Evolutionary conservation across 2,329 filamentous ascomycete genomes (phyloP).

Genomic region (Neofusicoccum sp.): DNA sequence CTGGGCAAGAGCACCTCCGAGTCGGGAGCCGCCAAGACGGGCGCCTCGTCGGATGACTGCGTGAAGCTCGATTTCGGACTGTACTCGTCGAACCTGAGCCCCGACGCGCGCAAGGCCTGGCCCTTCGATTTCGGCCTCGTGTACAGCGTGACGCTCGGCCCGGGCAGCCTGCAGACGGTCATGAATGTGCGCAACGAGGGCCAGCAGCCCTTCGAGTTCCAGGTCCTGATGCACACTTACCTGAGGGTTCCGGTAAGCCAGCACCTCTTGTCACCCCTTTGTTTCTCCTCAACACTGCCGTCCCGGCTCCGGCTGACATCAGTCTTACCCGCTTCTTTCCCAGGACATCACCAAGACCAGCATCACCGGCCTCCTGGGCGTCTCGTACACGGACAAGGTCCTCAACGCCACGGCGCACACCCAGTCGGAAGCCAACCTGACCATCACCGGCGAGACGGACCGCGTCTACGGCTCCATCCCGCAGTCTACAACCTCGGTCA

Average conservation of each 20-base stretch:
- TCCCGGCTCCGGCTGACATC: background rate
- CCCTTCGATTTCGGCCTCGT: constrained; percentile 83
- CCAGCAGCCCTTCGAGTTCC: constrained; percentile 79
- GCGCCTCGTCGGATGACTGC: constrained; percentile 46
- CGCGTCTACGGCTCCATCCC: constrained; percentile 73
- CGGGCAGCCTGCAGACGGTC: constrained; percentile 72
- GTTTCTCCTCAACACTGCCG: background rate
- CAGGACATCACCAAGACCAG: constrained; percentile 76
- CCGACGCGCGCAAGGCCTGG: constrained; percentile 71
- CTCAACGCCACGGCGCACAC: constrained; percentile 62
- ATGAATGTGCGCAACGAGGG: constrained; percentile 90
- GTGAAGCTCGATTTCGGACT: constrained; percentile 97
- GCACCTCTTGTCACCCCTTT: background rate
- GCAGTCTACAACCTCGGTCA: constrained; percentile 62
- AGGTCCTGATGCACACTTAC: constrained; percentile 90
- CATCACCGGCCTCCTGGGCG: constrained; percentile 72
- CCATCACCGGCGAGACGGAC: constrained; percentile 78
- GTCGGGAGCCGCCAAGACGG: constrained; percentile 42
- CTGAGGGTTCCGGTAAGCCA: constrained; percentile 71
- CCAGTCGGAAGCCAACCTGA: constrained; percentile 63
- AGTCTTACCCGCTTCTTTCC: background rate
- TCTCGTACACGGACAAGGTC: constrained; percentile 82
- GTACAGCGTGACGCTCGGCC: constrained; percentile 85
- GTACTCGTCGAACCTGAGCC: constrained; percentile 67
- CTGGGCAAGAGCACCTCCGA: constrained; percentile 81